Conservation (phyloP, 1,284 basidiomycete genomes). For the Flammula alnicola region DNA sequence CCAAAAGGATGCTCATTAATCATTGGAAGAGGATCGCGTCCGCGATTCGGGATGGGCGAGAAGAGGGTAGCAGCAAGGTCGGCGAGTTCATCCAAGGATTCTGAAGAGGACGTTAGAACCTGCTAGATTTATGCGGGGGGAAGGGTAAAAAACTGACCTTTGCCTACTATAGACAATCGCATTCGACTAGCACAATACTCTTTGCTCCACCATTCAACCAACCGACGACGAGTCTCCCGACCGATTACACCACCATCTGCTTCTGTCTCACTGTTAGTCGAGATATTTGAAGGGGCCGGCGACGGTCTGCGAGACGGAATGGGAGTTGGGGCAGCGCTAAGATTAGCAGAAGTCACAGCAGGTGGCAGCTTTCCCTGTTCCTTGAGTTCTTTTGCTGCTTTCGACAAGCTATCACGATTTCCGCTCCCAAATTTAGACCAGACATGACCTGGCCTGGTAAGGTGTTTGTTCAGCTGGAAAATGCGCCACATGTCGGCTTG, state of each 20-base stretch:
- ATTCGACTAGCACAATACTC: constrained; percentile 96
- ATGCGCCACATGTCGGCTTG: constrained; percentile 97
- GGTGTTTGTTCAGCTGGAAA: constrained; percentile 93
- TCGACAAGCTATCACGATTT: constrained; percentile 83
- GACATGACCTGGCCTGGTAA: constrained; percentile 80
- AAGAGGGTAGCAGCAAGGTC: constrained; percentile 76
- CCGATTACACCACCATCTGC: constrained; percentile 79
- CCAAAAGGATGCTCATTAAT: constrained; percentile 83
- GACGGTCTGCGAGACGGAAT: constrained; percentile 62
- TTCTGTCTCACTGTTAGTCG: constrained; percentile 59
- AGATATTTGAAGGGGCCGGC: constrained; percentile 62
- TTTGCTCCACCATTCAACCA: constrained; percentile 94
- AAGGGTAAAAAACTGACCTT: constrained; percentile 53
- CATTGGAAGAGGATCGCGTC: constrained; percentile 64
- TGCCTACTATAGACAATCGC: constrained; percentile 90
- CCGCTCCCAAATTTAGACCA: constrained; percentile 97
- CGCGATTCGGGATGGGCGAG: constrained; percentile 77
- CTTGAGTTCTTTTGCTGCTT: constrained; percentile 62
- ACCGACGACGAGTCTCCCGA: constrained; percentile 86
- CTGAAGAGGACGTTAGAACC: constrained; percentile 40
- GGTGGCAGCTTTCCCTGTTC: constrained; percentile 45
- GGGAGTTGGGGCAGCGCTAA: constrained; percentile 47
- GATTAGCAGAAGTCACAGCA: constrained; percentile 27
- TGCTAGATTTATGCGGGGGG: not conserved
- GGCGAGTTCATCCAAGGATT: constrained; percentile 82